Evolutionary conservation across 2,329 filamentous ascomycete genomes (phyloP).

Genomic region (Monilinia fructicola): DNA sequence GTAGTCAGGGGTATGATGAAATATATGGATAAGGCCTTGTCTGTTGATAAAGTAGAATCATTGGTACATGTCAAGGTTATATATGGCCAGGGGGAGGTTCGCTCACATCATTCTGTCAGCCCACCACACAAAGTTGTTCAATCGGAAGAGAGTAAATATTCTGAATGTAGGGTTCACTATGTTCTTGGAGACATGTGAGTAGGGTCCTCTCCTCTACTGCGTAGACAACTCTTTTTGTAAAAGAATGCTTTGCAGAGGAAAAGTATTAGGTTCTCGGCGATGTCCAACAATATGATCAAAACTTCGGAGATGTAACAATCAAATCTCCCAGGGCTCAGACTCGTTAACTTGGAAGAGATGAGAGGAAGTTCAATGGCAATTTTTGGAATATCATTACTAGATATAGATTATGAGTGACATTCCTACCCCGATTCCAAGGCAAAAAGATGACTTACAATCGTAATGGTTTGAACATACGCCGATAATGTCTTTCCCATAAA

Average conservation of each 20-base stretch:
- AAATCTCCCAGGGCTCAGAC: slow-evolving; percentile 5
- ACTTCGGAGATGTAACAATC: slow-evolving; percentile 19
- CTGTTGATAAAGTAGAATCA: background rate
- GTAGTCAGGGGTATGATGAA: background rate
- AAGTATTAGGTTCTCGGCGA: slow-evolving; percentile 3
- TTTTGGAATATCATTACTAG: slow-evolving; percentile 11
- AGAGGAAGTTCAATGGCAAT: background rate
- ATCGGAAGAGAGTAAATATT: background rate
- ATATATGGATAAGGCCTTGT: slow-evolving; percentile 4
- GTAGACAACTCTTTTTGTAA: slow-evolving; percentile 6
- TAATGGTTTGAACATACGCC: slow-evolving; percentile 23
- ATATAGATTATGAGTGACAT: slow-evolving; percentile 9
- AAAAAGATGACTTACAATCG: slow-evolving; percentile 17
- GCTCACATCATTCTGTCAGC: slow-evolving; percentile 17
- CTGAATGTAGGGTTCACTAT: slow-evolving; percentile 16
- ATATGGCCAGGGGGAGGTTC: slow-evolving; percentile 5
- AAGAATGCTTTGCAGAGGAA: background rate
- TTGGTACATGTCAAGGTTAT: background rate
- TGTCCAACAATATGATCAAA: slow-evolving; percentile 12
- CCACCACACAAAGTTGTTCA: slow-evolving; percentile 1
- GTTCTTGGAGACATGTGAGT: slow-evolving; percentile 14
- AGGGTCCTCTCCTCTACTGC: slow-evolving; percentile 5
- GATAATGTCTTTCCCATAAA: slow-evolving; percentile 19
- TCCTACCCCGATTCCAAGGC: background rate
- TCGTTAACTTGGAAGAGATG: background rate